Conservation (phyloP, 2,329 filamentous ascomycete genomes). For the Arachnopeziza araneosa region DNA sequence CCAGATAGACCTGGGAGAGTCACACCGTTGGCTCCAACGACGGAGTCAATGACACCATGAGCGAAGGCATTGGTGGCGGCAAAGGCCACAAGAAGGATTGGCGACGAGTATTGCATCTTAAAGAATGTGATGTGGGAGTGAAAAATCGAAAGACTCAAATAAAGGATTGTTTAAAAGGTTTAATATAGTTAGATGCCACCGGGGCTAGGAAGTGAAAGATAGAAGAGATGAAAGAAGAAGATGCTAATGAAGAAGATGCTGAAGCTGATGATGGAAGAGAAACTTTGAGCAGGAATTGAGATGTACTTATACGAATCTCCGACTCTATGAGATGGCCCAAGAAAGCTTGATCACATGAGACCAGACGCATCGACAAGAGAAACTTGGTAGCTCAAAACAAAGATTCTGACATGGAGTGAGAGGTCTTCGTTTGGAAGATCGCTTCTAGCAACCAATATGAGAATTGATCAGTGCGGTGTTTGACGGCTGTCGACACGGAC, state of each 20-base stretch:
- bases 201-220: slow-evolving; percentile 22
- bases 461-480: background rate
- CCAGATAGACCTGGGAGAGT: slow-evolving; percentile 55
- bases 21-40: slow-evolving; percentile 56
- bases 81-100: slow-evolving; percentile 41
- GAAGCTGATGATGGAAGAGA: slow-evolving; percentile 23
- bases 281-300: slow-evolving; percentile 12
- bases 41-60: slow-evolving; percentile 52
- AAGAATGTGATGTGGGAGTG: slow-evolving; percentile 21
- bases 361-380: slow-evolving; percentile 20
- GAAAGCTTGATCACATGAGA: slow-evolving; percentile 11
- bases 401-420: slow-evolving; percentile 13
- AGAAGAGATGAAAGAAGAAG: slow-evolving; percentile 20
- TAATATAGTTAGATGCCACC: slow-evolving; percentile 17
- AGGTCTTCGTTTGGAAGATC: slow-evolving; percentile 18
- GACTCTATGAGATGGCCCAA: slow-evolving; percentile 1
- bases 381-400: background rate
- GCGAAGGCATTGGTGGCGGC: slow-evolving; percentile 42
- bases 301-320: slow-evolving; percentile 23
- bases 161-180: slow-evolving; percentile 13
- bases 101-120: slow-evolving; percentile 44
- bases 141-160: slow-evolving; percentile 11
- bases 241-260: slow-evolving; percentile 17
- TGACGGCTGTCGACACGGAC: background rate
- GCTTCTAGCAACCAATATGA: slow-evolving; percentile 6